Base-by-base conservation (phyloP, 2,329 filamentous ascomycete genomes). In the Apiospora aurea region DNA sequence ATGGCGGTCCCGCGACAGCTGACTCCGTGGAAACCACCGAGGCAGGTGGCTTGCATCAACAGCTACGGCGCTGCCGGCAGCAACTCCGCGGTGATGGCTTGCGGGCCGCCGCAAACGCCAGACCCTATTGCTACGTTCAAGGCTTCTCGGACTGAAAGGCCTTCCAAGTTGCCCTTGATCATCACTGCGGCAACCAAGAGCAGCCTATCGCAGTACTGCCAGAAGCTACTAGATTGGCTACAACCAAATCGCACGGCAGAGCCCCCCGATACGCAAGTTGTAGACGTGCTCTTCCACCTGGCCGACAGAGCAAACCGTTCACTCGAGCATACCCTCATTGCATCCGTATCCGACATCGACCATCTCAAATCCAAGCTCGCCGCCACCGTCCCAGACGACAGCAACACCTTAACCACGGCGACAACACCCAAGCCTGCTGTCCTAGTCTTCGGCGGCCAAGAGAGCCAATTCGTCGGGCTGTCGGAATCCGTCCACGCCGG, bases 11-110 rank as follows among this genome's bases (percentile, higher is more conserved):
- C 75, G 4, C 49, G 46, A 4, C 34, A 43, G n/a, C 11, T 72
- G 76, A 4, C 44, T 83, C 77, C 79, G 44, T 75, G 8, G 69
- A 70, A 1, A 44, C 16, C 14, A 57, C 69, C 0, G 83, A 83
- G 0, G 83, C 78, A 75, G 1, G 70, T 76, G 4, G 81, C 81
- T 3, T 73, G 77, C 2, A 76, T 83, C 71, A 83, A 83, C 74
- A 83, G 80, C 74, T 83, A 83, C 66, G 81, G 82, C 0, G 82
- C 81, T 0, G 77, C 77, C 1, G 81, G 82, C 0, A 79, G 77
- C n/a, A 83, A 82, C 44, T 67, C 75, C 4, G 74, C 73, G 4
- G 29, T 76, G 4, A 57, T 77, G 34, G 47, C 43, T 14, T 66
- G 67, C n/a, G 67, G 34, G 21, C 67, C 38, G 46, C 29, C 53